phyloP scores from a whole-genome alignment of 768 basidiomycete species.

The Sistotremastrum suecicum region DNA sequence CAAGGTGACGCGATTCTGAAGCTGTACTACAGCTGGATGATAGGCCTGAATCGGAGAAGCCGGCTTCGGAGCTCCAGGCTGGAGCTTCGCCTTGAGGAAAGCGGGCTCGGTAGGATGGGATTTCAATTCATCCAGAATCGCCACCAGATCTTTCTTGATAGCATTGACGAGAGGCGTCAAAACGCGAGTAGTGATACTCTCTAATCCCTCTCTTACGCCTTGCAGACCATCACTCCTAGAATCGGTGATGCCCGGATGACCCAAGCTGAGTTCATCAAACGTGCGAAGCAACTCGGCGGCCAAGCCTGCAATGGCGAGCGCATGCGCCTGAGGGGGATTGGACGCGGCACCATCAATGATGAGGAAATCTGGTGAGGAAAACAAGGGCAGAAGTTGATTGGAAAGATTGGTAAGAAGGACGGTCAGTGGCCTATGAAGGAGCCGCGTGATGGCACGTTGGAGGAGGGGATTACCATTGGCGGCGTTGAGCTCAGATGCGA shows the following conservation, averaged over 20 bases:
- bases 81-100: constrained; percentile 1
- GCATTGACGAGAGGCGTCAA: constrained; percentile 47
- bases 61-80: constrained; percentile 3
- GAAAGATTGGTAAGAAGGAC: constrained; percentile 61
- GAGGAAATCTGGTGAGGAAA: constrained; percentile 51
- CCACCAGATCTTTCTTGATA: constrained; percentile 46
- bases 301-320: constrained; percentile 51
- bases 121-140: constrained; percentile 43
- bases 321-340: constrained; percentile 59
- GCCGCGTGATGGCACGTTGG: constrained; percentile 54
- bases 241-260: constrained; percentile 36
- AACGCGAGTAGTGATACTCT: constrained; percentile 53
- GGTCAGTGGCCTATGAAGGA: constrained; percentile 63
- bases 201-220: constrained; percentile 52
- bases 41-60: constrained; percentile 1
- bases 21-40: constrained; percentile 46
- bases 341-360: constrained; percentile 33
- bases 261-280: constrained; percentile 54
- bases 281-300: constrained; percentile 59
- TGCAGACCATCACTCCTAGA: constrained; percentile 54
- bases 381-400: constrained; percentile 45
- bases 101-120: constrained; percentile 15
- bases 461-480: constrained; percentile 50
- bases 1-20: constrained; percentile 47
- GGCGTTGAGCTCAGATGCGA: constrained; percentile 55